Base-by-base conservation (phyloP, 1,284 basidiomycete species). In the Boletellus sp. region DNA sequence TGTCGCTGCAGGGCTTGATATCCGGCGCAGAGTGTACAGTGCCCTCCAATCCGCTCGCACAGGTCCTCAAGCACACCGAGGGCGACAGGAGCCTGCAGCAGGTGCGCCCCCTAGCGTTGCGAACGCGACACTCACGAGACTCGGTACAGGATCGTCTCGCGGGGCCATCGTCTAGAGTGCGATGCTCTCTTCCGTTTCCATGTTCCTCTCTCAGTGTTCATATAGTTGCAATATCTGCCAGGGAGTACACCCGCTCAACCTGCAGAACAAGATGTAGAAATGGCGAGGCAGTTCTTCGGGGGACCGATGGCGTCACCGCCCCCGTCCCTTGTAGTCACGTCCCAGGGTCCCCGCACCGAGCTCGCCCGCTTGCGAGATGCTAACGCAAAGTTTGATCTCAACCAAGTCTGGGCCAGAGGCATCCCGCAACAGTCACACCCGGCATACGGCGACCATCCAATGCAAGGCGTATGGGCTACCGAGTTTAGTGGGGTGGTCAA, bases 21-120 rank as follows among this genome's bases (percentile, higher is more conserved):
- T 93, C 90, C 50, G 94, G 93, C 57, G 83, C 93, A 49, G 95
- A 96, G 72, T 97, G 95, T 71, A 89, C 89, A 8, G 82, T 86
- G 21, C 79, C 85, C 7, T 81, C 86, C 50, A 98, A 97, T 67
- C 93, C 94, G 5, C 78, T 99, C 30, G 85, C 90, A 18, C 89
- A 93, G 63, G 86, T 98, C 40, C 77, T 96, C 54, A 97, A 97
- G 70, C 90, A 97, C 61, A 85, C 93, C 5, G 91, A 94, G 56
- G 85, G 85, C 4, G 95, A 98, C 72, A 85, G 89, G 51, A 93
- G 91, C 64, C 70, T 97, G 33, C 92, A 95, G 59, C 85, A 90
- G 74, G 88, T 86, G 58, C 49, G 76, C 69, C 26, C 22, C 12
- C 28, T 8, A 11, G 30, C 13, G 13, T 45, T 36, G 10, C 30